A percentile compares a stretch with the other conserved stretches of the same genome.
Conservation (phyloP, 495 filamentous ascomycete species). For the Tuber indicum region DNA sequence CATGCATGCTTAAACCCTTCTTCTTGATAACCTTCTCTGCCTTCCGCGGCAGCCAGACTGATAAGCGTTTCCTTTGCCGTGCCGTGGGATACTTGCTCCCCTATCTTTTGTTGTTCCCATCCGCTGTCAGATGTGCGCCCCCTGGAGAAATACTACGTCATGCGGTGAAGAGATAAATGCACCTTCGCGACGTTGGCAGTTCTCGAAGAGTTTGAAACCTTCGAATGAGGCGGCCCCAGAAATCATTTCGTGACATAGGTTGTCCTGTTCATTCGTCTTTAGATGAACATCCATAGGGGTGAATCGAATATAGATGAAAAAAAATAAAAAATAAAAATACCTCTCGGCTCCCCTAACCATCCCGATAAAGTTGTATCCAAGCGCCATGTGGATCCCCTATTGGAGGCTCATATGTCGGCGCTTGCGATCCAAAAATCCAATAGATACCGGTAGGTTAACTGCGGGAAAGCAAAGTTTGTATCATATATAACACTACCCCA, state of each 20-base stretch:
- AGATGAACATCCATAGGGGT: neutral
- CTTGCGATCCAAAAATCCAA: neutral
- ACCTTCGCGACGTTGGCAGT: constrained; percentile 67
- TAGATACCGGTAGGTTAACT: neutral
- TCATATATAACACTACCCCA: neutral
- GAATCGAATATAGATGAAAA: neutral
- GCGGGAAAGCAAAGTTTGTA: neutral
- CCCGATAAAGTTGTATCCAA: neutral
- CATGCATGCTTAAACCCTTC: constrained; percentile 65
- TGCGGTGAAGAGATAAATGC: constrained; percentile 20
- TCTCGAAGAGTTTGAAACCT: constrained; percentile 73
- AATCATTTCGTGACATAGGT: constrained; percentile 65
- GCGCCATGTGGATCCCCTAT: neutral
- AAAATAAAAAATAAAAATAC: neutral
- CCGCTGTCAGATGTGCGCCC: constrained; percentile 2
- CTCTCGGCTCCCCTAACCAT: neutral
- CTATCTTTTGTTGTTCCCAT: constrained; percentile 56
- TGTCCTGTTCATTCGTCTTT: constrained; percentile 21
- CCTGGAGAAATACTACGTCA: neutral
- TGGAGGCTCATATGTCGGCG: neutral
- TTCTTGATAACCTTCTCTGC: constrained; percentile 74
- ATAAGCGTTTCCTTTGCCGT: constrained; percentile 73
- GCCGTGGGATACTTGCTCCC: constrained; percentile 48
- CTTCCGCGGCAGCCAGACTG: constrained; percentile 66
- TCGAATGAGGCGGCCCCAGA: constrained; percentile 73